phyloP scores from a whole-genome alignment of 345 rosid species.

The Salix caprea region DNA sequence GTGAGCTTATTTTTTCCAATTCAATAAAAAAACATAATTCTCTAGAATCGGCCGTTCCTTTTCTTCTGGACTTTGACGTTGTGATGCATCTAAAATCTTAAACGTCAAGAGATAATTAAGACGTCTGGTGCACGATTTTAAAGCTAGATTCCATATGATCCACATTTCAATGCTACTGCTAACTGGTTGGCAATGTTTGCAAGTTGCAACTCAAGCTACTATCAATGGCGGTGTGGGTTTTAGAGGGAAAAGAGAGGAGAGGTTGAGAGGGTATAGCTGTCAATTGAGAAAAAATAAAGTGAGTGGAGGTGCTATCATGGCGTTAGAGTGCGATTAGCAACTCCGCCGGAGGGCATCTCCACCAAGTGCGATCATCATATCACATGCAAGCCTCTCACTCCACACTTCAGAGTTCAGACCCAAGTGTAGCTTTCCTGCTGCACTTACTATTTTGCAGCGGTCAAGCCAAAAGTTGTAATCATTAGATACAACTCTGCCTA shows the following conservation, averaged over 20 bases:
- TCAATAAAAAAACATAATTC: not conserved
- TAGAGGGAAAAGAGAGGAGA: not conserved
- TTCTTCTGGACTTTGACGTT: not conserved
- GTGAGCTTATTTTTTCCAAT: not conserved
- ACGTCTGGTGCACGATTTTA: not conserved
- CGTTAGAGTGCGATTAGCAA: not conserved
- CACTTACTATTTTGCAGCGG: not conserved
- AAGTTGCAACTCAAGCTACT: not conserved
- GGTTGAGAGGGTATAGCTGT: not conserved
- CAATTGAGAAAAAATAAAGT: too few relatives aligned
- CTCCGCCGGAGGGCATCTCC: not conserved
- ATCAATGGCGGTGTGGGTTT: not conserved
- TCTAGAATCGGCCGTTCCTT: not conserved
- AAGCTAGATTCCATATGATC: not conserved
- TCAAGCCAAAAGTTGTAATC: not conserved
- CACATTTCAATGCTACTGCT: not conserved
- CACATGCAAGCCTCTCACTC: not conserved
- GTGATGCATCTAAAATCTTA: not conserved
- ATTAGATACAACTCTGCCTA: not conserved
- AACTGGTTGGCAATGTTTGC: not conserved
- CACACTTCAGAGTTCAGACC: not conserved
- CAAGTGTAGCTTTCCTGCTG: not conserved
- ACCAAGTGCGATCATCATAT: not conserved
- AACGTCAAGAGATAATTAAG: not conserved
- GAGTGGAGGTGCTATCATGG: too few relatives aligned